Percentiles rank a stretch among this genome's conserved stretches.
phyloP scores from a whole-genome alignment of 179 eudicot genomes.

The Beta corolliflora region DNA sequence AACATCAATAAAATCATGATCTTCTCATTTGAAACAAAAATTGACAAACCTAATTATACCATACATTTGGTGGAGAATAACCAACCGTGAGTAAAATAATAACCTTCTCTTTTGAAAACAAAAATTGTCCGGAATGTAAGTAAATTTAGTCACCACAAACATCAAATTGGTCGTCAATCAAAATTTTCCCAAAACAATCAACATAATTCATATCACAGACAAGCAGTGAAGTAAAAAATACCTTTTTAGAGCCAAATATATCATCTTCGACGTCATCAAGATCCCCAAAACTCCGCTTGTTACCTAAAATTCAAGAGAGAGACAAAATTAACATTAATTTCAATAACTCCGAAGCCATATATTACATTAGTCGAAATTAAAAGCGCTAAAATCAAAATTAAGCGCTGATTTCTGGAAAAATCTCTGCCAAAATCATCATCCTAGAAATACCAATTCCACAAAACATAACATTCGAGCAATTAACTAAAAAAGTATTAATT shows the following conservation, averaged over 20 bases:
- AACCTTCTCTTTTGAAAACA: not conserved
- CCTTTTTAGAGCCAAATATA: conserved; percentile 87
- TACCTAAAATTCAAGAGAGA: conserved; percentile 39
- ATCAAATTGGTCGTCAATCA: not conserved
- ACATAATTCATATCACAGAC: not conserved
- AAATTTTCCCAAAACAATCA: not conserved
- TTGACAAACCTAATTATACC: not conserved
- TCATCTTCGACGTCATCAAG: conserved; percentile 92
- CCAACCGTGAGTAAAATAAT: not conserved
- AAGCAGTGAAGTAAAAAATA: conserved; percentile 16
- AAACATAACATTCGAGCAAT: conserved; percentile 9
- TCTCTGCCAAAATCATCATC: conserved; percentile 97
- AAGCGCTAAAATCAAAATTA: not conserved
- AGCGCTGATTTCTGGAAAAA: conserved; percentile 49
- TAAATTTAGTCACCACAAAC: not conserved
- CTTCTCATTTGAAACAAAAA: not conserved
- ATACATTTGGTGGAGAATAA: not conserved
- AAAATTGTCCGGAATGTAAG: not conserved
- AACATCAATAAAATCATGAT: not conserved
- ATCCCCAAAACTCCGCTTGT: conserved; percentile 77
- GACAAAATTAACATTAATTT: not conserved
- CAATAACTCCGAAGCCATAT: not conserved
- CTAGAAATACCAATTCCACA: conserved; percentile 32
- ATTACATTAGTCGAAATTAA: not conserved
- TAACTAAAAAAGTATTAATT: not conserved